phyloP scores from a whole-genome alignment of 2,329 filamentous ascomycete genomes.

The Parafenestella ontariensis region DNA sequence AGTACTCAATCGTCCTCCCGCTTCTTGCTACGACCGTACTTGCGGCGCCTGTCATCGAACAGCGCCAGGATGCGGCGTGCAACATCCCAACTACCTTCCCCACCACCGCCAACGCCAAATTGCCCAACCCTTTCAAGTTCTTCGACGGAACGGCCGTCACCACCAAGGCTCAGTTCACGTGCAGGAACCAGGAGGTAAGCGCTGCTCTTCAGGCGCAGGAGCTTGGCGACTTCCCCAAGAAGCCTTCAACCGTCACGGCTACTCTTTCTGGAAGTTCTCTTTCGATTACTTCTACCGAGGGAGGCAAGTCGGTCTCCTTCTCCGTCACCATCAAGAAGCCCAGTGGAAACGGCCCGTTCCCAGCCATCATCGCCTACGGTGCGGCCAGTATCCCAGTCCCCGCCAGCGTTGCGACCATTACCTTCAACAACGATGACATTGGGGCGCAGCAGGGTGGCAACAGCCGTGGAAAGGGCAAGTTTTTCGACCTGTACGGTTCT shows the following conservation, averaged over 20 bases:
- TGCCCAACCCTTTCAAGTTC: constrained; percentile 50
- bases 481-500: constrained; percentile 66
- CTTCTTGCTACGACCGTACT: constrained; percentile 40
- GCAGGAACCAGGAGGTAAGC: constrained; percentile 48
- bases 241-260: constrained; percentile 42
- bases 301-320: constrained; percentile 47
- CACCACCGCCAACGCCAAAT: constrained; percentile 37
- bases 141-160: constrained; percentile 45
- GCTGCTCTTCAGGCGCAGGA: constrained; percentile 48
- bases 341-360: constrained; percentile 58
- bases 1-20: constrained; percentile 38
- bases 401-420: constrained; percentile 62
- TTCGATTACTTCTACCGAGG: constrained; percentile 44
- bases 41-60: constrained; percentile 36
- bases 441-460: constrained; percentile 55
- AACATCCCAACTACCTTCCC: constrained; percentile 41
- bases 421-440: constrained; percentile 66
- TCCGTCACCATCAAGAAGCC: constrained; percentile 47
- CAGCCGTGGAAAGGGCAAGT: constrained; percentile 64
- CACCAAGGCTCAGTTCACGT: constrained; percentile 45
- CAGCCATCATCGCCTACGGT: constrained; percentile 66
- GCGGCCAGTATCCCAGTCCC: constrained; percentile 64
- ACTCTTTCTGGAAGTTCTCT: constrained; percentile 41
- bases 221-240: constrained; percentile 48
- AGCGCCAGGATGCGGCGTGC: constrained; percentile 40